Percentiles rank a stretch among this genome's conserved stretches.
Conservation (phyloP, 1,284 basidiomycete genomes). For the Fomitopsis schrenkii region DNA sequence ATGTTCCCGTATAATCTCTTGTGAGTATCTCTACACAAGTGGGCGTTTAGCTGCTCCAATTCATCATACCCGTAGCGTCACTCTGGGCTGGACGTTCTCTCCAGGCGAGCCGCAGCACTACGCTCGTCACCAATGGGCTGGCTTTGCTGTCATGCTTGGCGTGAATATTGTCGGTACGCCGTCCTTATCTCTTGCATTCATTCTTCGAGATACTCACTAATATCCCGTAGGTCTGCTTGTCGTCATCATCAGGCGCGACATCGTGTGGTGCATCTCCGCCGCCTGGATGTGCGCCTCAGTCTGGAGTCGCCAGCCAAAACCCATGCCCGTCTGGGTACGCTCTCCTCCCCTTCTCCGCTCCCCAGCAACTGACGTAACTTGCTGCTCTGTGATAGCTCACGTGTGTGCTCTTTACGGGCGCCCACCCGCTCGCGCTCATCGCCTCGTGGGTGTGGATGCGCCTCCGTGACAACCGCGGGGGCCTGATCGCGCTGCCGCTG, state of each 20-base stretch:
- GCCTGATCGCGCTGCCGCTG: conserved; percentile 40
- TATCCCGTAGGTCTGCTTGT: conserved; percentile 44
- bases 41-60: neutral
- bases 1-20: conserved; percentile 50
- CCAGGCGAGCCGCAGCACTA: conserved; percentile 42
- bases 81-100: conserved; percentile 45
- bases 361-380: neutral
- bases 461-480: conserved; percentile 27
- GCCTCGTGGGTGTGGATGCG: conserved; percentile 33
- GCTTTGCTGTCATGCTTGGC: conserved; percentile 54
- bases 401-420: conserved; percentile 50
- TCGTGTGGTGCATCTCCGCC: conserved; percentile 69
- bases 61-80: conserved; percentile 38
- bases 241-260: conserved; percentile 50
- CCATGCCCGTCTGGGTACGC: conserved; percentile 57
- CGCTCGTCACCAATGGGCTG: conserved; percentile 51
- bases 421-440: conserved; percentile 54
- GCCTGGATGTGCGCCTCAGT: conserved; percentile 67
- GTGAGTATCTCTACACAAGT: conserved; percentile 28
- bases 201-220: neutral
- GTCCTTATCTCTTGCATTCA: neutral
- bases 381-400: conserved; percentile 39
- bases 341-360: neutral
- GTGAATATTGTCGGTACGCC: conserved; percentile 47
- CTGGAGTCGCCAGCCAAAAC: conserved; percentile 58